Percentiles rank a stretch among this genome's conserved stretches.
phyloP scores from a whole-genome alignment of 2,329 filamentous ascomycete genomes.

The Penicillium sumatraense region DNA sequence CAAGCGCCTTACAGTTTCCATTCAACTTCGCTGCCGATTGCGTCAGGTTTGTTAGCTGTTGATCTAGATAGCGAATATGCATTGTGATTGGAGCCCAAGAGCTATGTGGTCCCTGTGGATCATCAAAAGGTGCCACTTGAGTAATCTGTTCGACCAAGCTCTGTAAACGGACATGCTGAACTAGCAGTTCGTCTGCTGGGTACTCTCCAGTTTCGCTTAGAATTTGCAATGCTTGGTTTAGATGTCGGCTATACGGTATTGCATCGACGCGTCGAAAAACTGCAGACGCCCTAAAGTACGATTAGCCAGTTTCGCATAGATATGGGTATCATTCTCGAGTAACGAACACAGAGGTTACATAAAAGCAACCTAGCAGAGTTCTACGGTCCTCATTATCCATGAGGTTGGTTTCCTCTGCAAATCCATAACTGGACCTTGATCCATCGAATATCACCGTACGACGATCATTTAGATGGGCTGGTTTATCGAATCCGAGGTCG shows the following conservation, averaged over 20 bases:
- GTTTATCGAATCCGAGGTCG: constrained; percentile 1
- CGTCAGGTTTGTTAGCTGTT: background rate
- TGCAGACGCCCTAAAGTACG: background rate
- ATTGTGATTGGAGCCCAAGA: background rate
- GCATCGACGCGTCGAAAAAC: constrained; percentile 2
- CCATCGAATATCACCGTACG: background rate
- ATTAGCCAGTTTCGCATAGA: background rate
- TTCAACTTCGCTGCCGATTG: background rate
- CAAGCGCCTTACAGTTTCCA: background rate
- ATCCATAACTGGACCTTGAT: constrained; percentile 1
- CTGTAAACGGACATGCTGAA: constrained; percentile 1
- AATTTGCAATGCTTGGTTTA: background rate
- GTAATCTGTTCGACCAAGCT: background rate
- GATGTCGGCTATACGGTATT: background rate
- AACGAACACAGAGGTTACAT: constrained; percentile 2
- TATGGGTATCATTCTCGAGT: background rate
- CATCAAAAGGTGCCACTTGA: background rate
- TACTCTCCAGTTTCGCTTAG: background rate
- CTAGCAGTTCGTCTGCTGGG: background rate
- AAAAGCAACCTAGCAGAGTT: background rate
- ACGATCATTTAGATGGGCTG: background rate
- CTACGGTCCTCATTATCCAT: constrained; percentile 3
- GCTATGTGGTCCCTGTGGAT: background rate
- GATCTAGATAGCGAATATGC: constrained; percentile 1
- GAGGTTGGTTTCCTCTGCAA: background rate